Evolutionary conservation across 495 filamentous ascomycete species (phyloP), one percentile per base, ranked within the genome.

Genomic region (Glonium stellatum): DNA sequence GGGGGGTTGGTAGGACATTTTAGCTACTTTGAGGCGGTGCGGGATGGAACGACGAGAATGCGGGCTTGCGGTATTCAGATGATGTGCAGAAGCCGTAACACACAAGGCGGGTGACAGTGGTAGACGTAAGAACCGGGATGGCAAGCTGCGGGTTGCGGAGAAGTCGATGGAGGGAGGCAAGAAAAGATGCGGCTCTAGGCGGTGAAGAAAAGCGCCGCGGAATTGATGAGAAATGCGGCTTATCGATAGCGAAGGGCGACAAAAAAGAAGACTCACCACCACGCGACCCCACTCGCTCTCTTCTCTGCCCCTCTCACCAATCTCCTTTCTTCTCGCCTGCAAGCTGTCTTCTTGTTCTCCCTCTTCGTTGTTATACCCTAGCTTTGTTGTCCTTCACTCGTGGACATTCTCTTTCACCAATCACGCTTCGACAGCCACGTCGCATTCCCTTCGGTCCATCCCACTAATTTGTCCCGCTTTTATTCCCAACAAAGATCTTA

Each of bases 201-300:
- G 27, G 18, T 44, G 18, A 44, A 11, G 18, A 8, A 11, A 48
- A 47, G 34, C 25, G 22, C 61, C 56, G 55, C 61, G 61, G 57
- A 60, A 53, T 46, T 64, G 57, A 54, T 64, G 49, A 50, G 34
- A 64, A 59, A 49, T 57, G 52, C 52, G 41, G 41, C 55, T 34
- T 55, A 55, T 55, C 41, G 57, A 50, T 50, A 59, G 31, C 9
- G 57, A 31, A 44, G 37, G 46, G 15, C 25, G 11, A 23, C 27
- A 15, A 21, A 23, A 37, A 31, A 36, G 37, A 59, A 42, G n/a
- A 50, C 46, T 11, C 31, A 53, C 44, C 46, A 19, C 27, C 35
- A 19, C 15, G 23, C 57, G 37, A 21, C 4, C 18, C 39, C 36
- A 22, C 46, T 58, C 39, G 35, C n/a, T 27, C 25, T 23, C 47